Evolutionary conservation across 2,329 filamentous ascomycete species (phyloP).

Genomic region (Thermothelomyces thermophilus): DNA sequence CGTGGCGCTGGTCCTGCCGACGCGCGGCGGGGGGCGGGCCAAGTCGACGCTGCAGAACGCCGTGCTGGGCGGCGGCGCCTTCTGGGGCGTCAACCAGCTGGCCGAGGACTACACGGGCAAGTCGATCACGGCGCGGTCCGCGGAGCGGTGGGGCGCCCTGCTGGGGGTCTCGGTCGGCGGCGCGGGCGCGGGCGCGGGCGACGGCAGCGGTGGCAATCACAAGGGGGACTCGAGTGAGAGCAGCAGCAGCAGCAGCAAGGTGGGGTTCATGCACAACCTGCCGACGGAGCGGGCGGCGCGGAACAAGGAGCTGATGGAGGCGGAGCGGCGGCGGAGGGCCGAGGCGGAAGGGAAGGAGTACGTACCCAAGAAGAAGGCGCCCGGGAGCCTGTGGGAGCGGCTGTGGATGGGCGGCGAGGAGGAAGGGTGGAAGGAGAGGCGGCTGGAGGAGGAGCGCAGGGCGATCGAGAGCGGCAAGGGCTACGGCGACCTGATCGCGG

Average conservation of each 20-base stretch:
- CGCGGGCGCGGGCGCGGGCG: too few species aligned
- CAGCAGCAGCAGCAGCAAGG: not conserved
- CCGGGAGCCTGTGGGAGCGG: constrained; percentile 11
- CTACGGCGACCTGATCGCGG: constrained; percentile 49
- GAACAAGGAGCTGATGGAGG: constrained; percentile 41
- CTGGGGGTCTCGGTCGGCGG: constrained; percentile 24
- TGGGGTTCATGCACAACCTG: constrained; percentile 33
- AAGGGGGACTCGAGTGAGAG: not conserved
- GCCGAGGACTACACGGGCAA: constrained; percentile 50
- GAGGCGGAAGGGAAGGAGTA: constrained; percentile 28
- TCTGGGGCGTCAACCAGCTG: constrained; percentile 50
- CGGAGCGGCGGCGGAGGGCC: constrained; percentile 37
- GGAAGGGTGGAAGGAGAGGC: constrained; percentile 48
- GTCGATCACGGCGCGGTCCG: constrained; percentile 44
- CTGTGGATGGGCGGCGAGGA: constrained; percentile 54
- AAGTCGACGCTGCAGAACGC: constrained; percentile 36
- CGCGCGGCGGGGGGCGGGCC: constrained; percentile 7
- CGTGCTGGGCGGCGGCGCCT: constrained; percentile 44
- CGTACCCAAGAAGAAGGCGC: constrained; percentile 15
- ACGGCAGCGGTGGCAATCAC: not conserved
- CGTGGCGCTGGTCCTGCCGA: constrained; percentile 31
- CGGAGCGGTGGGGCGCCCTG: constrained; percentile 37
- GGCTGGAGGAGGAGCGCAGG: constrained; percentile 45
- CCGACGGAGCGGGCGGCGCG: constrained; percentile 51
- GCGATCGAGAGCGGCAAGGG: constrained; percentile 51